Percentiles rank a stretch among this genome's conserved stretches.
These are phyloP conservation scores for Monilinia fructicola DNA, from an alignment of 2,329 filamentous ascomycete genomes.

Conservation along the genomic window DNA sequence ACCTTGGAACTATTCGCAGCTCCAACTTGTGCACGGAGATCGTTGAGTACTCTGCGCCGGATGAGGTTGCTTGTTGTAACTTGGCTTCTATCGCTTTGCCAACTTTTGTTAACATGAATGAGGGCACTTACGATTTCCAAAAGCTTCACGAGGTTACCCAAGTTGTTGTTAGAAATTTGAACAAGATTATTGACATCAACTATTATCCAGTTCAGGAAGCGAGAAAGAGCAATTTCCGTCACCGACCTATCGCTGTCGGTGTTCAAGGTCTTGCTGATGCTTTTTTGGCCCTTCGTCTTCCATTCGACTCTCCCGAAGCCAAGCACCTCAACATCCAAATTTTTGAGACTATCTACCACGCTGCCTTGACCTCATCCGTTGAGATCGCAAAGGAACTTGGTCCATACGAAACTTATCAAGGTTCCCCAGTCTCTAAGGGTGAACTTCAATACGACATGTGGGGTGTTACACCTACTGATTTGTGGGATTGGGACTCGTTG, in stretches of 20 bases:
- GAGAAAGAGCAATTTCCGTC: constrained; percentile 93
- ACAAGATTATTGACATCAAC: constrained; percentile 98
- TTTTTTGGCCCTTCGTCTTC: constrained; percentile 93
- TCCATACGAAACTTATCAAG: constrained; percentile 85
- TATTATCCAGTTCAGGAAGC: constrained; percentile 97
- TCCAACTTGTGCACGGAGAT: constrained; percentile 99
- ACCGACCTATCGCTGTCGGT: constrained; percentile 92
- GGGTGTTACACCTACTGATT: constrained; percentile 86
- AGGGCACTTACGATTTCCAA: constrained; percentile 88
- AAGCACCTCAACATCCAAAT: constrained; percentile 95
- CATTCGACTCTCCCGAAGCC: constrained; percentile 94
- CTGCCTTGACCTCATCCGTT: constrained; percentile 83
- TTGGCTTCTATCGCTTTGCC: constrained; percentile 91
- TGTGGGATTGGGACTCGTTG: constrained; percentile 93
- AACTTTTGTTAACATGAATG: constrained; percentile 82
- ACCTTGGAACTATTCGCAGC: constrained; percentile 95
- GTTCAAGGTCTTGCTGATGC: constrained; percentile 97
- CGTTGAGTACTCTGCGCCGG: constrained; percentile 92
- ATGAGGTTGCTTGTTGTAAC: constrained; percentile 99
- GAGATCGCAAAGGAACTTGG: constrained; percentile 82
- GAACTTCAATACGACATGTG: constrained; percentile 99
- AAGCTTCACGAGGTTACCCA: constrained; percentile 94
- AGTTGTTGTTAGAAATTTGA: constrained; percentile 91
- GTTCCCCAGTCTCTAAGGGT: constrained; percentile 90
- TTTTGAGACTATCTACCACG: constrained; percentile 99